Conservation (phyloP, 1,284 basidiomycete genomes). For the Cryptococcus sp. region DNA sequence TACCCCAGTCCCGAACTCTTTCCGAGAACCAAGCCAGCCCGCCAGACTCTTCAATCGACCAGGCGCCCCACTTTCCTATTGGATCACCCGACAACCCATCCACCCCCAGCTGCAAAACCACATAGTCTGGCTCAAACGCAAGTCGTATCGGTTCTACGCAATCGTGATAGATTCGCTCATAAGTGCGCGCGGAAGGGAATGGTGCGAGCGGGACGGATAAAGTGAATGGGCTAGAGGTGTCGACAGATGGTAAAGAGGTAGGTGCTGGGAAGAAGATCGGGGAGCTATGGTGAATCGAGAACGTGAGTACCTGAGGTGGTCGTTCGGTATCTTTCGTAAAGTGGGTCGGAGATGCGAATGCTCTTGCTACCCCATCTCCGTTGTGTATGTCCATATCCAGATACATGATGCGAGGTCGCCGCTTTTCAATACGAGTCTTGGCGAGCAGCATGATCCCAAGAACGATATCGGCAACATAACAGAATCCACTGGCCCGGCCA, state of each 20-base stretch:
- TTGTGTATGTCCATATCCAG: slow-evolving; percentile 87
- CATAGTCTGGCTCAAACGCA: slow-evolving; percentile 68
- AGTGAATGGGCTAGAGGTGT: slow-evolving; percentile 63
- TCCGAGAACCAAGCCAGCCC: slow-evolving; percentile 67
- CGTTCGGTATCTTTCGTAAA: slow-evolving; percentile 35
- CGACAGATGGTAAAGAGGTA: slow-evolving; percentile 54
- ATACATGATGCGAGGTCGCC: slow-evolving; percentile 70
- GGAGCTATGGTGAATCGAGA: slow-evolving; percentile 77
- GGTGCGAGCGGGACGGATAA: slow-evolving; percentile 67
- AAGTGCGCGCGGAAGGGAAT: slow-evolving; percentile 63
- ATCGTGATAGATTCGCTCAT: slow-evolving; percentile 59
- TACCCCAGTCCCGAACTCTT: slow-evolving; percentile 60
- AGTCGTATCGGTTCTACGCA: slow-evolving; percentile 59
- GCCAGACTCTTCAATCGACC: slow-evolving; percentile 61
- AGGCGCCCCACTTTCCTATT: slow-evolving; percentile 63
- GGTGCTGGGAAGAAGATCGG: slow-evolving; percentile 74
- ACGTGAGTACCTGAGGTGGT: slow-evolving; percentile 58
- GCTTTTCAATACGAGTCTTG: slow-evolving; percentile 19
- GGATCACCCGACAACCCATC: slow-evolving; percentile 83
- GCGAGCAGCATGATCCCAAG: slow-evolving; percentile 58
- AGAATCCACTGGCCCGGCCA: slow-evolving; percentile 77
- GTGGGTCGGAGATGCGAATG: slow-evolving; percentile 55
- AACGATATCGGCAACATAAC: slow-evolving; percentile 87
- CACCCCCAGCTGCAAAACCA: slow-evolving; percentile 79
- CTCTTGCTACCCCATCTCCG: slow-evolving; percentile 75